Conservation (phyloP, 176 grass and related monocot species). For the Dactylis glomerata region DNA sequence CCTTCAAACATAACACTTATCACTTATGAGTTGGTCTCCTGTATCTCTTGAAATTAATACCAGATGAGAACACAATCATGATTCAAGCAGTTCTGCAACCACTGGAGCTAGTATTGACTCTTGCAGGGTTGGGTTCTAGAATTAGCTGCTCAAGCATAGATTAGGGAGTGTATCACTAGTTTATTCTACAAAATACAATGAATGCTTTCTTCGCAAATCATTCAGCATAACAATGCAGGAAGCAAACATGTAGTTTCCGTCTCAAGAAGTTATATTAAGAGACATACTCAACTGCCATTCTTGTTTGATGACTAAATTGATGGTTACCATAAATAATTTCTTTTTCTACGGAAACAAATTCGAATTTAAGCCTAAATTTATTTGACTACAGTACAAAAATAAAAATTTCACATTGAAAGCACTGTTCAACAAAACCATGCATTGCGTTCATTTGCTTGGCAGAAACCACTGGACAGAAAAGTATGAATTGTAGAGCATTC, state of each 20-base stretch:
- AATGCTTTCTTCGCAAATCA: not conserved
- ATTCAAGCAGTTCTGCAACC: not conserved
- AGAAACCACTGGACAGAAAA: too few relatives aligned
- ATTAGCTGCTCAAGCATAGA: not conserved
- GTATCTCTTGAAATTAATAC: not conserved
- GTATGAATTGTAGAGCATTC: too few relatives aligned
- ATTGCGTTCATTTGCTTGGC: too few relatives aligned
- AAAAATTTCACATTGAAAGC: too few relatives aligned
- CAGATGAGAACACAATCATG: not conserved
- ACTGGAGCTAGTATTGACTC: not conserved
- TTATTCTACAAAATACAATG: not conserved
- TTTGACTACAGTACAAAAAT: too few relatives aligned
- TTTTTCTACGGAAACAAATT: too few relatives aligned
- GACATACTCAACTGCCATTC: not conserved
- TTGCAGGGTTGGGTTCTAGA: not conserved
- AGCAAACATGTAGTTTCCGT: not conserved
- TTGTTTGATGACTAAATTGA: not conserved
- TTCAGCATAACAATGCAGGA: not conserved
- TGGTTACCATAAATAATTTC: not conserved
- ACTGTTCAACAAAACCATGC: too few relatives aligned
- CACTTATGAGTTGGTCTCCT: not conserved
- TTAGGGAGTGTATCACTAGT: not conserved
- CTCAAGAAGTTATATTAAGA: not conserved
- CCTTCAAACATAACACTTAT: not conserved
- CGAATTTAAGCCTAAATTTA: too few relatives aligned